Percentiles rank a stretch among this genome's conserved stretches.
Conservation (phyloP, 2,329 filamentous ascomycete species). For the Fusarium aywerte region DNA sequence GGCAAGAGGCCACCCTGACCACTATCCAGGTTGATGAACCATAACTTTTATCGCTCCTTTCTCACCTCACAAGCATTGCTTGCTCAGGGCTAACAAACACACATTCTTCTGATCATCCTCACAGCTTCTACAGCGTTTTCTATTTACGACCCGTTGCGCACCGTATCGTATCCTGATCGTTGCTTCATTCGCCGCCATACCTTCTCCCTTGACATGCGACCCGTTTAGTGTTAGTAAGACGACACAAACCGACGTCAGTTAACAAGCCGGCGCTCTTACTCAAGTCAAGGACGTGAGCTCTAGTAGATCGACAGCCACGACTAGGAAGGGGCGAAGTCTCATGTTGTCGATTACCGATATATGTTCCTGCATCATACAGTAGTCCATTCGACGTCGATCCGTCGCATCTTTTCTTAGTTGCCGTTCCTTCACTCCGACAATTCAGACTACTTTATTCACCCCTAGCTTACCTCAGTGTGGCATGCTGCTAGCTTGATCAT, state of each 20-base stretch:
- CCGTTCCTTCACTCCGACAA: conserved; percentile 11
- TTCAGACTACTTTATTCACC: conserved; percentile 19
- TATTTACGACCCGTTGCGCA: not conserved
- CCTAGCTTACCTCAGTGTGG: conserved; percentile 36
- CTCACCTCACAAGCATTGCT: conserved; percentile 6
- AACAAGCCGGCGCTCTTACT: conserved; percentile 33
- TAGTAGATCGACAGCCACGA: conserved; percentile 27
- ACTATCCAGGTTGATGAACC: conserved; percentile 36
- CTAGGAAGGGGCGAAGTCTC: conserved; percentile 8
- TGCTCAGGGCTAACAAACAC: not conserved
- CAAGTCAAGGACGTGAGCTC: conserved; percentile 16
- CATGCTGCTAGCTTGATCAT: conserved; percentile 45
- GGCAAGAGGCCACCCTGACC: conserved; percentile 43
- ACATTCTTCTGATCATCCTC: not conserved
- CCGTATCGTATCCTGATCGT: not conserved
- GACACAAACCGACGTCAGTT: conserved; percentile 38
- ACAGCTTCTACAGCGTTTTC: conserved; percentile 1
- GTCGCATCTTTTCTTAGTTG: conserved; percentile 7
- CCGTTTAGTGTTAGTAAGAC: conserved; percentile 40
- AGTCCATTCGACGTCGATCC: conserved; percentile 9
- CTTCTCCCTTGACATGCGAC: conserved; percentile 35
- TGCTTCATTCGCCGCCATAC: not conserved
- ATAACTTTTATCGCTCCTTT: conserved; percentile 20
- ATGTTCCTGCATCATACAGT: conserved; percentile 1
- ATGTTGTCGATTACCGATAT: conserved; percentile 18